A percentile compares a stretch with the other conserved stretches of the same genome.
phyloP scores from a whole-genome alignment of 345 rosid species.

The Citrus australasica region DNA sequence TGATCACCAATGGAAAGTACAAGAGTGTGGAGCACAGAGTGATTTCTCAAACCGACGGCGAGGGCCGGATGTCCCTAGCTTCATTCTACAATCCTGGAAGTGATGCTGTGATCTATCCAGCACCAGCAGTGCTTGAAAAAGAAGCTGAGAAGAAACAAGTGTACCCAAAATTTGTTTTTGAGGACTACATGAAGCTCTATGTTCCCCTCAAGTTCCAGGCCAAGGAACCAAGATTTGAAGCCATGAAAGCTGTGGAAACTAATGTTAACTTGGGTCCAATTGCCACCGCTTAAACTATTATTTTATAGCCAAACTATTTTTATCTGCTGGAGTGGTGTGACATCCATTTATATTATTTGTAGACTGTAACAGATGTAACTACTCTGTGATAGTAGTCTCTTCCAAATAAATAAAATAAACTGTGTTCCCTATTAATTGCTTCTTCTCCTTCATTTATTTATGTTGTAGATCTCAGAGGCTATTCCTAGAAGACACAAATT shows the following conservation, averaged over 20 bases:
- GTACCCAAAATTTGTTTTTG: constrained; percentile 81
- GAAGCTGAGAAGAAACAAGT: constrained; percentile 36
- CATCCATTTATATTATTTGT: background rate
- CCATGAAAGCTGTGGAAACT: constrained; percentile 59
- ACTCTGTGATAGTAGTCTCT: background rate
- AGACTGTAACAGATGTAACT: background rate
- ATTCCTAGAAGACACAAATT: background rate
- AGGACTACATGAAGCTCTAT: constrained; percentile 90
- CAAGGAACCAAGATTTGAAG: constrained; percentile 93
- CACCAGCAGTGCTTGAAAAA: constrained; percentile 58
- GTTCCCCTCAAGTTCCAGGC: constrained; percentile 74
- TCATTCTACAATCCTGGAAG: constrained; percentile 95
- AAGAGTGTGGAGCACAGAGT: constrained; percentile 89
- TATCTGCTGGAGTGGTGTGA: background rate
- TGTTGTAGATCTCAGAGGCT: background rate
- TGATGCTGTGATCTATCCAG: constrained; percentile 80
- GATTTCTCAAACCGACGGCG: constrained; percentile 67
- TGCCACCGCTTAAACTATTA: constrained; percentile 32
- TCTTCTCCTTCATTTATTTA: background rate
- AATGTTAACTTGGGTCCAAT: constrained; percentile 27
- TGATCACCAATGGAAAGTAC: constrained; percentile 89
- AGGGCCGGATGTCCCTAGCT: constrained; percentile 78
- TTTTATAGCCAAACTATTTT: no score
- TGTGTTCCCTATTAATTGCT: background rate
- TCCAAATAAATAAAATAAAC: no score